Conservation (phyloP, 1,284 basidiomycete species). For the Stereum hirsutum region DNA sequence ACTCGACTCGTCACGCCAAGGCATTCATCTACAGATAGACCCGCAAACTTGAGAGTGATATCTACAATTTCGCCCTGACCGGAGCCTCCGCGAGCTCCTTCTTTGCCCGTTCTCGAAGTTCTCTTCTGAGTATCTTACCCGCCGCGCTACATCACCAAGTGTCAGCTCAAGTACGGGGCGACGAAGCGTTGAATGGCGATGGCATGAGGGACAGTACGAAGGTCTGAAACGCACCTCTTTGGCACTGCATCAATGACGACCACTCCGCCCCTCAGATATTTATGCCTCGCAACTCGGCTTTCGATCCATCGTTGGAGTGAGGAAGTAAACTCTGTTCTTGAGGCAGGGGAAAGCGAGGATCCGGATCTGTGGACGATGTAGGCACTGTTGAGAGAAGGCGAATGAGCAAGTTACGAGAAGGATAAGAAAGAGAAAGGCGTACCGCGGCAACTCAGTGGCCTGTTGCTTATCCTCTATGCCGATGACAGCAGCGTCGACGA, state of each 20-base stretch:
- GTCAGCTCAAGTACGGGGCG: not conserved
- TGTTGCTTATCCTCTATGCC: conserved; percentile 52
- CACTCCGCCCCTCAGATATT: conserved; percentile 51
- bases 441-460: conserved; percentile 75
- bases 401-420: not conserved
- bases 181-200: no score
- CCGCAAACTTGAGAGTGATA: no score
- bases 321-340: conserved; percentile 29
- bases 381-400: conserved; percentile 31
- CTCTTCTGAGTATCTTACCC: conserved; percentile 62
- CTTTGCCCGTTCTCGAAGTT: conserved; percentile 51
- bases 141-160: conserved; percentile 36
- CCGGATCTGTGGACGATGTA: conserved; percentile 53
- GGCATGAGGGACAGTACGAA: not conserved
- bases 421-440: conserved; percentile 1
- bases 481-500: conserved; percentile 69
- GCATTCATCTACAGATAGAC: no score
- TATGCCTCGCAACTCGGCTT: conserved; percentile 52
- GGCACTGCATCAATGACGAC: conserved; percentile 48
- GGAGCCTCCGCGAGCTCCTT: conserved; percentile 24
- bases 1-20: no score
- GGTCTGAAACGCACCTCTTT: conserved; percentile 41
- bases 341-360: conserved; percentile 24
- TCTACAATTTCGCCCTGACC: conserved; percentile 11
- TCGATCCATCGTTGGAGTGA: conserved; percentile 56